Conservation (phyloP, 768 basidiomycete genomes). For the Kwoniella heveanensis region DNA sequence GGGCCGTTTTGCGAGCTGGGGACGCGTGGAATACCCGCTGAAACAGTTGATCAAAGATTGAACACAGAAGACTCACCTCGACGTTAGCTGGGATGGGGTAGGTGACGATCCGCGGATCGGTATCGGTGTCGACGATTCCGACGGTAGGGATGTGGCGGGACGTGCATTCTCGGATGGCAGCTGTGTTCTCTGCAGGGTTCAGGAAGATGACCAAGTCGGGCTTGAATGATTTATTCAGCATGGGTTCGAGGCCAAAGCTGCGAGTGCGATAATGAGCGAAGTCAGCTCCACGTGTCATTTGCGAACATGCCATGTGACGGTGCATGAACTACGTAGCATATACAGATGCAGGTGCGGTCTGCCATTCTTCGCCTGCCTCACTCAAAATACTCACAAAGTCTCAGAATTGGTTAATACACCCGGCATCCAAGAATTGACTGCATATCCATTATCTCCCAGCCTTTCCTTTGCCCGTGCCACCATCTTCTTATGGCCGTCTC, state of each 20-base stretch:
- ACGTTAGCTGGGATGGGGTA: slow-evolving; percentile 99
- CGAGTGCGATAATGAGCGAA: background rate
- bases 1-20: too few species aligned
- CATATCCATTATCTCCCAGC: slow-evolving; percentile 76
- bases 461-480: slow-evolving; percentile 78
- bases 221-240: slow-evolving; percentile 54
- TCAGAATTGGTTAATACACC: slow-evolving; percentile 84
- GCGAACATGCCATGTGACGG: too few species aligned
- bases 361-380: too few species aligned
- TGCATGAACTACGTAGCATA: too few species aligned
- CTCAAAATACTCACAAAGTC: slow-evolving; percentile 56
- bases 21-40: too few species aligned
- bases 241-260: slow-evolving; percentile 54
- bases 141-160: slow-evolving; percentile 87
- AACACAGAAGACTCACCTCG: slow-evolving; percentile 60
- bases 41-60: background rate
- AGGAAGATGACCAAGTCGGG: slow-evolving; percentile 91
- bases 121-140: slow-evolving; percentile 91
- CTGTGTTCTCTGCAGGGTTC: slow-evolving; percentile 78
- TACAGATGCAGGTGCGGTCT: too few species aligned
- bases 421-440: slow-evolving; percentile 85
- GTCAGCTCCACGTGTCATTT: too few species aligned
- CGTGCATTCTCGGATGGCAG: slow-evolving; percentile 86
- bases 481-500: slow-evolving; percentile 62
- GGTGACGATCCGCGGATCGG: slow-evolving; percentile 93